A percentile compares a stretch with the other conserved stretches of the same genome.
phyloP scores from a whole-genome alignment of 495 filamentous ascomycete species.

The Aspergillus diversus region DNA sequence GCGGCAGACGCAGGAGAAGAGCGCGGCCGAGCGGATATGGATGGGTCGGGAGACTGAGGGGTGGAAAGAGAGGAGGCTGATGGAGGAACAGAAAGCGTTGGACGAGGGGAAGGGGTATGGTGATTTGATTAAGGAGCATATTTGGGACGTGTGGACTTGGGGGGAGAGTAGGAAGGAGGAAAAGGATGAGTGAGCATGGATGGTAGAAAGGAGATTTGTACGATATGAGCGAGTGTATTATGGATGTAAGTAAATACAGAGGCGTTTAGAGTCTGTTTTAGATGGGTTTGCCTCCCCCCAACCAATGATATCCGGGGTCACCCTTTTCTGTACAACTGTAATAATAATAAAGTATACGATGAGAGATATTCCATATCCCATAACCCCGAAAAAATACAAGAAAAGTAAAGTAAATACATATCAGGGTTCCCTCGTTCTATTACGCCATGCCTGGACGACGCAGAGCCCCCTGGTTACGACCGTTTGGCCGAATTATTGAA shows the following conservation, averaged over 20 bases:
- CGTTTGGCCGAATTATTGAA: constrained; percentile 55
- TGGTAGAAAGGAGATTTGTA: no score
- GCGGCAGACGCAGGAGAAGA: constrained; percentile 38
- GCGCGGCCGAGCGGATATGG: constrained; percentile 61
- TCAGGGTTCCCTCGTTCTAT: no score
- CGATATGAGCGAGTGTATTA: no score
- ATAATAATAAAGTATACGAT: no score
- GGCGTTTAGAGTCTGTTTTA: no score
- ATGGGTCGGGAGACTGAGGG: constrained; percentile 64
- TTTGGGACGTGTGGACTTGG: constrained; percentile 79
- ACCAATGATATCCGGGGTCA: no score
- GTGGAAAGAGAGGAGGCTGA: constrained; percentile 74
- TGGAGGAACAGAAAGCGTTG: constrained; percentile 71
- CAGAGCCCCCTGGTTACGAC: constrained; percentile 11
- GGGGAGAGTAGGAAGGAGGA: constrained; percentile 38
- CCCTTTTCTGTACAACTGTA: no score
- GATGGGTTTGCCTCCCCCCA: no score
- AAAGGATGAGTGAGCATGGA: constrained; percentile 10
- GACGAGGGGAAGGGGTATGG: constrained; percentile 80
- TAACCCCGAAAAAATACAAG: neutral
- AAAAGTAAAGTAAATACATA: constrained; percentile 5
- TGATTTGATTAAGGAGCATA: constrained; percentile 80
- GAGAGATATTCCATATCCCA: no score
- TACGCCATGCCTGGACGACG: no score
- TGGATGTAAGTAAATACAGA: no score